phyloP scores from a whole-genome alignment of 2,329 filamentous ascomycete genomes.

The Grosmannia huntii region DNA sequence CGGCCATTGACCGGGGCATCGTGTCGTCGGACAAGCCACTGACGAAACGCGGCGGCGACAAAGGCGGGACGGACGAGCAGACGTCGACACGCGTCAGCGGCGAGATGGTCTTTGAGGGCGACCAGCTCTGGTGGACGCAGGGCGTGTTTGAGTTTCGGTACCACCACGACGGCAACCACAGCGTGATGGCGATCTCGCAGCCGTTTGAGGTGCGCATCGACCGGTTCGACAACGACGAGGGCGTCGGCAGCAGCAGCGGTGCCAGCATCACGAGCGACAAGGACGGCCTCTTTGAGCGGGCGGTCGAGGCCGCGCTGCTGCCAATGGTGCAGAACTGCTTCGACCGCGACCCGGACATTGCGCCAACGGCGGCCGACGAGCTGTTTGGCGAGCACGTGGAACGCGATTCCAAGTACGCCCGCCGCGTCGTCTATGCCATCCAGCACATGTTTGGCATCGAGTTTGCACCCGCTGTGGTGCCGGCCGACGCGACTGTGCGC shows the following conservation, averaged over 20 bases:
- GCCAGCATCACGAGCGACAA: slow-evolving; percentile 11
- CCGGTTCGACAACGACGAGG: slow-evolving; percentile 61
- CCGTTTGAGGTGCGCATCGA: slow-evolving; percentile 84
- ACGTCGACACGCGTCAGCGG: slow-evolving; percentile 45
- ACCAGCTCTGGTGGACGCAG: slow-evolving; percentile 95
- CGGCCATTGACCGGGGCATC: slow-evolving; percentile 62
- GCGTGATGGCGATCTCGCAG: slow-evolving; percentile 84
- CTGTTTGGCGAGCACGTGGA: slow-evolving; percentile 77
- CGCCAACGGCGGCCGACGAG: slow-evolving; percentile 67
- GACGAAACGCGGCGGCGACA: slow-evolving; percentile 31
- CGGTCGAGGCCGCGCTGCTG: slow-evolving; percentile 65
- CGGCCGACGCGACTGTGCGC: slow-evolving; percentile 78
- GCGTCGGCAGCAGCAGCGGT: slow-evolving; percentile 25
- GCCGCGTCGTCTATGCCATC: slow-evolving; percentile 84
- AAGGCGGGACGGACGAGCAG: slow-evolving; percentile 16
- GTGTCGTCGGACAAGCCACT: slow-evolving; percentile 53
- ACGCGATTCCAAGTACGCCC: slow-evolving; percentile 77
- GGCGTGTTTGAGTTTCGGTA: slow-evolving; percentile 96
- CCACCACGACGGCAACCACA: slow-evolving; percentile 85
- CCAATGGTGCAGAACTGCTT: slow-evolving; percentile 85
- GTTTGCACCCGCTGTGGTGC: slow-evolving; percentile 83
- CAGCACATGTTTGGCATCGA: slow-evolving; percentile 96
- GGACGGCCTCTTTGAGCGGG: slow-evolving; percentile 48
- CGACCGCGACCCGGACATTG: slow-evolving; percentile 82
- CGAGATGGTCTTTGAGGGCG: slow-evolving; percentile 76